Conservation (phyloP, 371 early-diverging fungal species). For the Coemansia sp. region DNA sequence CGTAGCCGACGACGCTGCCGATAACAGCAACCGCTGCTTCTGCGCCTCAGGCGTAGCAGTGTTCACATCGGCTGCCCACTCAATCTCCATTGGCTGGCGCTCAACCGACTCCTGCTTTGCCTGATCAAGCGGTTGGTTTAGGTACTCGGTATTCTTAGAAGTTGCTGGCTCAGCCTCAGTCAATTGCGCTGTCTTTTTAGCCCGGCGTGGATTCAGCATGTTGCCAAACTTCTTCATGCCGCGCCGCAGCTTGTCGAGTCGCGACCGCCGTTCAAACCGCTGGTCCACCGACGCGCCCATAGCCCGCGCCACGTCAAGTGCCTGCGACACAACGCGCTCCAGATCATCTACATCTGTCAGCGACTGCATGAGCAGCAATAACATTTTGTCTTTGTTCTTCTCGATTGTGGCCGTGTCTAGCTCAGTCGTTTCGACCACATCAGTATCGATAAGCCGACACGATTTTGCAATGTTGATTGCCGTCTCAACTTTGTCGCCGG, state of each 20-base stretch:
- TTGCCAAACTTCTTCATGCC: conserved; percentile 39
- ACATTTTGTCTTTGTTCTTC: conserved; percentile 58
- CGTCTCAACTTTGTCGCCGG: conserved; percentile 98
- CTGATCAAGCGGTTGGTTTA: too few relatives aligned
- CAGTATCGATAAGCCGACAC: conserved; percentile 67
- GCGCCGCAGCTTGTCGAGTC: conserved; percentile 24
- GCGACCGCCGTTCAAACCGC: conserved; percentile 35
- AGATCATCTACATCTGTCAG: conserved; percentile 60
- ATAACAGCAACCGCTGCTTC: not conserved
- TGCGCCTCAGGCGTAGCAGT: not conserved
- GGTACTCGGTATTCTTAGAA: too few relatives aligned
- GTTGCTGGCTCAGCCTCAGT: too few relatives aligned
- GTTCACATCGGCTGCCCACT: not conserved
- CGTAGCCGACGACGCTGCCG: conserved; percentile 1
- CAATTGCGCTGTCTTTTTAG: not conserved
- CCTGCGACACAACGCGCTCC: conserved; percentile 52
- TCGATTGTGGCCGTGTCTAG: conserved; percentile 12
- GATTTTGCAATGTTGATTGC: conserved; percentile 95
- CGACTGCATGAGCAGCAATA: conserved; percentile 65
- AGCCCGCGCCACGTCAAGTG: conserved; percentile 29
- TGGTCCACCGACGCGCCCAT: conserved; percentile 25
- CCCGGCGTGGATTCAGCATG: conserved; percentile 12
- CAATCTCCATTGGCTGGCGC: not conserved
- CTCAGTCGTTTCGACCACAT: conserved; percentile 19
- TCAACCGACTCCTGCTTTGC: too few relatives aligned